These are phyloP conservation scores for Cadophora sp. DNA, from an alignment of 2,329 filamentous ascomycete species.

Conservation along the genomic window DNA sequence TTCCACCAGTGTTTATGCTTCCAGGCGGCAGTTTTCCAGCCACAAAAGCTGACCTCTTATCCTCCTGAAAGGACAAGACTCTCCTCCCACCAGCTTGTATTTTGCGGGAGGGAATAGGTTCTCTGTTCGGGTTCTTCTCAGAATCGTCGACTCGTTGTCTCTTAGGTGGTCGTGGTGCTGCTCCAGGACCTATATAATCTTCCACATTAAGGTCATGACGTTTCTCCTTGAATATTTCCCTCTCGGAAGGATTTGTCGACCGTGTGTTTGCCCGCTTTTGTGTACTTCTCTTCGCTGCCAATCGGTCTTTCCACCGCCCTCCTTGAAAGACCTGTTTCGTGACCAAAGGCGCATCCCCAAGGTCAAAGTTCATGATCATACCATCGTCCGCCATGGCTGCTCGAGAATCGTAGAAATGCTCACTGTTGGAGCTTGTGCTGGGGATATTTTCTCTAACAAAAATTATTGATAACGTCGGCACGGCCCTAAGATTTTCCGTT, in stretches of 20 bases:
- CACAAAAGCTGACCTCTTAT: conserved; percentile 42
- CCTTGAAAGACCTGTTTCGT: conserved; percentile 76
- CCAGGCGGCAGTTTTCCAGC: conserved; percentile 48
- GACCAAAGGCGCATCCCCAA: conserved; percentile 71
- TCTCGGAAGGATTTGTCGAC: conserved; percentile 28
- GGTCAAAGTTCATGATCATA: conserved; percentile 90
- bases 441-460: conserved; percentile 29
- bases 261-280: conserved; percentile 47
- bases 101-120: conserved; percentile 45
- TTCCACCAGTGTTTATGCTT: conserved; percentile 39
- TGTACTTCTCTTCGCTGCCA: conserved; percentile 76
- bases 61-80: conserved; percentile 33
- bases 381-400: conserved; percentile 87
- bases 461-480: conserved; percentile 35
- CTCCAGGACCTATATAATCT: conserved; percentile 44
- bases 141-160: conserved; percentile 51
- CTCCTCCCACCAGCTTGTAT: conserved; percentile 41
- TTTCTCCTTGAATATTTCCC: conserved; percentile 42
- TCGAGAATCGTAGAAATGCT: conserved; percentile 12
- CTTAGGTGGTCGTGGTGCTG: conserved; percentile 48
- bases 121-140: conserved; percentile 33
- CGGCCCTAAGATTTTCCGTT: conserved; percentile 28
- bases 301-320: conserved; percentile 90
- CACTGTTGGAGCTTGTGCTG: neutral
- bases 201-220: conserved; percentile 37